Evolutionary conservation across 306 rosid genomes (phyloP), one percentile per base, ranked within the genome.

Genomic region (Sophora flavescens): DNA sequence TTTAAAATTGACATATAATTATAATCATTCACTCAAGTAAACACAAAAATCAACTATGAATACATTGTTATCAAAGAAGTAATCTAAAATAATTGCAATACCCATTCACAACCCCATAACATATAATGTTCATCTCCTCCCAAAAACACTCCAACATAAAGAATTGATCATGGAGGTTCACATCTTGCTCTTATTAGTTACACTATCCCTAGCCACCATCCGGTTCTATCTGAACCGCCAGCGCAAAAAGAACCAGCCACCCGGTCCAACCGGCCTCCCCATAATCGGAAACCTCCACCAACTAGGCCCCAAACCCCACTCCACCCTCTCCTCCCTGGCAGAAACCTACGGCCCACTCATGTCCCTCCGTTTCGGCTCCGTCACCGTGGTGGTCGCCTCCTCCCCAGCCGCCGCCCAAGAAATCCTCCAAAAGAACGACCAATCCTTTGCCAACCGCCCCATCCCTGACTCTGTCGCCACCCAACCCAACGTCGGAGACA

Each of bases 231-330:
- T 66, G 26, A 72, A 38, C 72, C 76, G 60, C 42, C 56, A 16
- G 2, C 65, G 44, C 0, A 0, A 0, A 10, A 81, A 35, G 10
- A 78, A 70, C 18, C 66, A 13, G 9, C 87, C 93, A 0, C 91
- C 88, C 6, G 89, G 91, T 74, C 93, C 93, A 35, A 66, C 78
- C 52, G 85, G 81, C 6, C 10, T 89, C 28, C 91, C 91, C 0
- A 54, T 89, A 18, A 70, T 87, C 15, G 91, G 93, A 33, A 85
- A 83, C 77, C 89, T 89, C 78, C 93, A 78, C 68, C 91, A 89
- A 64, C 76, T 89, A 1, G 89, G 89, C 41, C 50, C 81, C 2
- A 8, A 62, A 0, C 93, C 88, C 9, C 89, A 87, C 80, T 74
- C 39, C 11, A 9, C 84, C 6, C 86, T 89, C 77, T 75, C 88